Base-by-base conservation (phyloP, 495 filamentous ascomycete genomes). In the Penicillium ochrochloron region DNA sequence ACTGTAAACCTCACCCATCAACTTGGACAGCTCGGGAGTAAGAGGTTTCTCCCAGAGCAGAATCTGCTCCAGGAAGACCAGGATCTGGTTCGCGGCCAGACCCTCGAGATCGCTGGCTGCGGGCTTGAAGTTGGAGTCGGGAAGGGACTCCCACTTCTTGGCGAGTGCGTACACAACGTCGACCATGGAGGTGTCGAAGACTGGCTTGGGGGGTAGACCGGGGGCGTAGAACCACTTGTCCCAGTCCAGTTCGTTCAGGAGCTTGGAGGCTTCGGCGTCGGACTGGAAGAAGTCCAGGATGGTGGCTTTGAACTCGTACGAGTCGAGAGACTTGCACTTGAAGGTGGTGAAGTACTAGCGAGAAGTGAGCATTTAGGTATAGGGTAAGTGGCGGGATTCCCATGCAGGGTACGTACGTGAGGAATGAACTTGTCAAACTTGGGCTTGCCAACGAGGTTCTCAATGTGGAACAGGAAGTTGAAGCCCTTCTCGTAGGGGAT, bases 361-460 rank as follows among this genome's bases (percentile, higher is more conserved):
- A 62, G 11, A 44, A 60, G 56, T 17, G 74, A 64, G 57, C 37
- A 39, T n/a, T 8, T 14, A 35, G 54, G 42, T 46, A 39, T 8
- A 12, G 15, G 25, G 21, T 12, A 59, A 29, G 41, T 23, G 23
- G 19, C 11, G 25, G 42, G 33, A 25, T 34, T 6, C 11, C 29
- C 31, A 41, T 41, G 15, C 14, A 48, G 44, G 21, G 21, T 12
- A 44, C 60, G n/a, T 76, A 85, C 85, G 74, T 97, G 86, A 39
- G 94, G 93, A 66, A 99, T 97, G 77, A 97, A 99, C 64, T 86
- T 88, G 81, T 97, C 89, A 78, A 93, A 99, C 70, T 92, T 90
- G 44, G 88, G 81, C 67, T 91, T 89, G n/a, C 93, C 92, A 2
- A 99, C 81, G 11, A 95, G 82, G 33, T 87, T 88, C 65, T 99